Base-by-base conservation (phyloP, 805 yeast genomes). In the Kodamaea laetipori region DNA sequence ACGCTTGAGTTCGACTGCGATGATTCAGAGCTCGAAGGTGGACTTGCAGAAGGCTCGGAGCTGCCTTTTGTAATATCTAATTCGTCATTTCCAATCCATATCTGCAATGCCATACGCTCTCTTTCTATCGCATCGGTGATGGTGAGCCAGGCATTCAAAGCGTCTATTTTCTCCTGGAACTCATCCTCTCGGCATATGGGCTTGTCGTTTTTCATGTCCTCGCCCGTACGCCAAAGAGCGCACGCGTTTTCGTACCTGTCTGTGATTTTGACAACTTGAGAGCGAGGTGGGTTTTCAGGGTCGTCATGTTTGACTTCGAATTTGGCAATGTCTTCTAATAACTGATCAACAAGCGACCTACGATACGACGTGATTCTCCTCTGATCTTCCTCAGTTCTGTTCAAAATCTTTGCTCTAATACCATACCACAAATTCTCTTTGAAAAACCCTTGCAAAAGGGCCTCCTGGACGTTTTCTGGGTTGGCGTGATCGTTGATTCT, bases 341-440 rank as follows among this genome's bases (percentile, higher is more conserved):
- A 69, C 9, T 76, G 80, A 60, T 89, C 95, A 2, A 86, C 89
- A 3, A 82, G 67, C 1, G 86, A 78, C 44, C 97, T 69, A 15
- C 86, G 72, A 49, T 81, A 81, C n/a, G 78, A 70, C 3, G 88
- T 76, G 9, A 87, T 74, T 52, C 81, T 77, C 36, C 77, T 69
- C 59, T 92, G 96, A 47, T 88, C 95, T 28, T 81, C 87, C 43
- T 84, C 82, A 0, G 92, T 73, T 47, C 97, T 75, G 13, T 94
- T 90, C 46, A 81, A 81, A 39, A 86, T 73, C 64, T 86, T 87
- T 1, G 98, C 90, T 39, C 87, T 73, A 13, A 94, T 77, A 17
- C 92, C 96, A 43, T 87, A 64, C 99, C 99, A 94, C 27, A 89
- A 66, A 47, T 82, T 88, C 53, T 84, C 86, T 49, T 80, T 81